Evolutionary conservation across 2,329 filamentous ascomycete genomes (phyloP).

Genomic region (Penicillium griseofulvum): DNA sequence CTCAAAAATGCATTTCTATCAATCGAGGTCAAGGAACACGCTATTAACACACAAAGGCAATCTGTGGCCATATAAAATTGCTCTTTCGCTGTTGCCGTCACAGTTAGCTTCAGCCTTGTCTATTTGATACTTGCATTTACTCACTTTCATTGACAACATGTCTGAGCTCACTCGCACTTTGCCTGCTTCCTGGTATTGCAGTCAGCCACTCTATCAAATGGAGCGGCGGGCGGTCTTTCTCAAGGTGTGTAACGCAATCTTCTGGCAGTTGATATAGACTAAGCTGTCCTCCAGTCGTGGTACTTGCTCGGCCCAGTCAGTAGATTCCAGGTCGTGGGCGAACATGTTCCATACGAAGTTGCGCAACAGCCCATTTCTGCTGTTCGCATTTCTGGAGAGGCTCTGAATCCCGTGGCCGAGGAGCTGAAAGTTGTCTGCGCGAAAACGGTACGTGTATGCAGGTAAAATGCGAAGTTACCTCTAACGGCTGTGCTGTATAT

Average conservation of each 20-base stretch:
- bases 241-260: conserved; percentile 36
- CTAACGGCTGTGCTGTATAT: background rate
- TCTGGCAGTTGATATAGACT: background rate
- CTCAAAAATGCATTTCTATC: background rate
- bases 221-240: conserved; percentile 51
- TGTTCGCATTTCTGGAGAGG: conserved; percentile 34
- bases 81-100: background rate
- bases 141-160: conserved; percentile 21
- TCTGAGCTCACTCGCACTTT: conserved; percentile 42
- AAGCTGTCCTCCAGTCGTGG: conserved; percentile 45
- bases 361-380: conserved; percentile 47
- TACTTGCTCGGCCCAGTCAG: conserved; percentile 55
- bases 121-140: background rate
- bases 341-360: conserved; percentile 51
- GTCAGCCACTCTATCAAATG: conserved; percentile 49
- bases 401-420: conserved; percentile 26
- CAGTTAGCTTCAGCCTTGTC: background rate
- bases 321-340: conserved; percentile 43
- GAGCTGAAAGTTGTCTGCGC: conserved; percentile 43
- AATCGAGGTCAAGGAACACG: too few species aligned
- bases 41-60: background rate
- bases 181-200: conserved; percentile 55
- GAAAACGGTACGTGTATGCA: conserved; percentile 29
- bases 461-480: background rate
- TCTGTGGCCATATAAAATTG: conserved; percentile 6